A percentile compares a stretch with the other conserved stretches of the same genome.
Conservation (phyloP, 2,329 filamentous ascomycete species). For the Colletotrichum falcatum region DNA sequence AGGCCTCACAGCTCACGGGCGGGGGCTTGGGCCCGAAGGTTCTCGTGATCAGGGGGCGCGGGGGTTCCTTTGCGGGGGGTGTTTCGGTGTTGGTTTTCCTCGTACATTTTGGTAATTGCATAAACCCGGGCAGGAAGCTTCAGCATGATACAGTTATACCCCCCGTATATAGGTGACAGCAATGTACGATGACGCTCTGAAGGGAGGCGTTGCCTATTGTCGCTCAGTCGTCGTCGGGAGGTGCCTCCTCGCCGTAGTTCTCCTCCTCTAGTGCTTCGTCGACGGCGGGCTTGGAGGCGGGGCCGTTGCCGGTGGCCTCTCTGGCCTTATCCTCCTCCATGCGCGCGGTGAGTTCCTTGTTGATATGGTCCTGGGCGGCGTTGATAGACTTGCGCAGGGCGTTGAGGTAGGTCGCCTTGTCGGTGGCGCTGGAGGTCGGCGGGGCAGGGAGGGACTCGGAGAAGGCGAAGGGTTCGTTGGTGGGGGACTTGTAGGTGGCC, state of each 20-base stretch:
- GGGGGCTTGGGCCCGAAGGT: conserved; percentile 54
- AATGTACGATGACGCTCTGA: conserved; percentile 32
- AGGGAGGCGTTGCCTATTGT: conserved; percentile 10
- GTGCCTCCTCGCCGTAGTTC: conserved; percentile 87
- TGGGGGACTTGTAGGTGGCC: conserved; percentile 67
- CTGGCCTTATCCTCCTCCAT: conserved; percentile 79
- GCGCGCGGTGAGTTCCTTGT: conserved; percentile 76
- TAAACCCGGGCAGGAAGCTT: conserved; percentile 42
- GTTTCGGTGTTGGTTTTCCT: conserved; percentile 26
- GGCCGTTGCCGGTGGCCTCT: conserved; percentile 50
- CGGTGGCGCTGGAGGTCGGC: conserved; percentile 51
- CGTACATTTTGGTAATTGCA: conserved; percentile 43
- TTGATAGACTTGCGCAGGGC: conserved; percentile 68
- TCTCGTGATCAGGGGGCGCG: conserved; percentile 44
- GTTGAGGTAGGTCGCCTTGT: conserved; percentile 70
- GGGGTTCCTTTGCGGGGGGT: conserved; percentile 15
- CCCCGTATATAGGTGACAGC: conserved; percentile 43
- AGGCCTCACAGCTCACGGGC: conserved; percentile 50
- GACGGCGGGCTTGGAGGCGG: conserved; percentile 44
- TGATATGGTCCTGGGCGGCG: conserved; percentile 74
- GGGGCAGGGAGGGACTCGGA: conserved; percentile 52
- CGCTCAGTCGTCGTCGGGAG: conserved; percentile 70
- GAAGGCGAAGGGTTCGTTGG: conserved; percentile 61
- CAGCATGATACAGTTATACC: conserved; percentile 47
- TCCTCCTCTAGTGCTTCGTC: conserved; percentile 75